These are phyloP conservation scores for Pleurotus pulmonarius DNA, from an alignment of 768 basidiomycete genomes.

Conservation along the genomic window DNA sequence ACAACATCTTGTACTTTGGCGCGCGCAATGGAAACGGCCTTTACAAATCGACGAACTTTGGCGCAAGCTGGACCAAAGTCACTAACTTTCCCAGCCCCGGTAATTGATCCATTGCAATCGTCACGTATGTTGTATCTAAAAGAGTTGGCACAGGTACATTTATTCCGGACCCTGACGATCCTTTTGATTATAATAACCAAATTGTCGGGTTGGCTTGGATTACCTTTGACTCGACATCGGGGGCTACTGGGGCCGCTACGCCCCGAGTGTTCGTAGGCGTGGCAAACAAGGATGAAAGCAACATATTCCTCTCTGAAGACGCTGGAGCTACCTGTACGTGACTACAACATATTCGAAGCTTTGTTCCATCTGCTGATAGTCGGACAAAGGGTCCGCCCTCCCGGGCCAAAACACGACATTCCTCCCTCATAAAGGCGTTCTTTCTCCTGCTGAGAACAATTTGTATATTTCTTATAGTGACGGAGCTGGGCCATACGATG, in stretches of 20 bases:
- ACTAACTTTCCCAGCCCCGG: conserved; percentile 55
- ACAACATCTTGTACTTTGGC: conserved; percentile 59
- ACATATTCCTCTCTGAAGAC: conserved; percentile 53
- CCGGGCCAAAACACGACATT: conserved; percentile 54
- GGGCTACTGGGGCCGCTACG: conserved; percentile 46
- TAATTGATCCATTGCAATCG: conserved; percentile 14
- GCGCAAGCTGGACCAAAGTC: conserved; percentile 55
- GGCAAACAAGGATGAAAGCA: conserved; percentile 48
- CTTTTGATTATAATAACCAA: conserved; percentile 37
- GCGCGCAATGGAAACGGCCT: conserved; percentile 62
- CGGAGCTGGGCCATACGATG: conserved; percentile 65
- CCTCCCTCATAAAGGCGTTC: conserved; percentile 63
- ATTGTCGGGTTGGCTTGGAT: conserved; percentile 53
- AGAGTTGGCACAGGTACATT: conserved; percentile 37
- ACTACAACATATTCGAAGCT: too few relatives aligned
- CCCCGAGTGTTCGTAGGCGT: conserved; percentile 69
- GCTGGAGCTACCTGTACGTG: conserved; percentile 55
- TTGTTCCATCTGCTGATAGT: not conserved
- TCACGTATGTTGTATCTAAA: not conserved
- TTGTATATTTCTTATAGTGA: conserved; percentile 62
- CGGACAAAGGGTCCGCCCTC: conserved; percentile 45
- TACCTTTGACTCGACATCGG: conserved; percentile 59
- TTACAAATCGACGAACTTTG: conserved; percentile 62
- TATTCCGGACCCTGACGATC: conserved; percentile 48
- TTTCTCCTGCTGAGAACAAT: conserved; percentile 51